Evolutionary conservation across 176 grass and related monocot genomes (phyloP).

Genomic region (Oryza glaberrima): DNA sequence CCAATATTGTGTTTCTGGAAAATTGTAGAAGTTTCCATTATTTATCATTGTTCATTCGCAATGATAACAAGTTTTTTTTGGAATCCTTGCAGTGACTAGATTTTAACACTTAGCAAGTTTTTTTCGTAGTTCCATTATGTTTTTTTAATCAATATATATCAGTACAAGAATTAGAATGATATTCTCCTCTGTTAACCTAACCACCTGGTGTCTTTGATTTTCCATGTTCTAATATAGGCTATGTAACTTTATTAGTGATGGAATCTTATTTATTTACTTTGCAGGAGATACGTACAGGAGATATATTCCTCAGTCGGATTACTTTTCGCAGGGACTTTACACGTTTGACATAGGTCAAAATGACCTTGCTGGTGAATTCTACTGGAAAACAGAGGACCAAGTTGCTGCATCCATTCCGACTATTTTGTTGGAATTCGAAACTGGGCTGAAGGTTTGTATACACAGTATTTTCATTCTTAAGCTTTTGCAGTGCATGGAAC

Average conservation of each 20-base stretch:
- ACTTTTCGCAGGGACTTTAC: conserved; percentile 79
- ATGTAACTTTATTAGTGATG: conserved; percentile 11
- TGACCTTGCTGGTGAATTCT: conserved; percentile 92
- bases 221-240: background rate
- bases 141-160: background rate
- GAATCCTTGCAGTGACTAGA: conserved; percentile 8
- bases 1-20: background rate
- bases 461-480: conserved; percentile 14
- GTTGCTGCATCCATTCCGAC: conserved; percentile 84
- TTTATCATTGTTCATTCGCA: conserved; percentile 4
- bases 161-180: background rate
- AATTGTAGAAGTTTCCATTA: background rate
- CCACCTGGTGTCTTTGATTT: conserved; percentile 31
- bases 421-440: conserved; percentile 88
- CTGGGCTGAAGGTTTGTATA: conserved; percentile 80
- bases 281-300: conserved; percentile 65
- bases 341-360: conserved; percentile 99
- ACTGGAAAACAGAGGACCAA: conserved; percentile 89
- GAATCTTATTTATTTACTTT: conserved; percentile 11
- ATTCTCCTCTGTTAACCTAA: conserved; percentile 6
- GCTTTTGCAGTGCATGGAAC: conserved; percentile 4
- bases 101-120: background rate
- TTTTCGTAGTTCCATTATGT: no score
- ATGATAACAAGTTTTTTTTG: conserved; percentile 18
- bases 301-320: conserved; percentile 80